Percentiles rank a stretch among this genome's conserved stretches.
Conservation (phyloP, 2,329 filamentous ascomycete genomes). For the Penicillium sp. region DNA sequence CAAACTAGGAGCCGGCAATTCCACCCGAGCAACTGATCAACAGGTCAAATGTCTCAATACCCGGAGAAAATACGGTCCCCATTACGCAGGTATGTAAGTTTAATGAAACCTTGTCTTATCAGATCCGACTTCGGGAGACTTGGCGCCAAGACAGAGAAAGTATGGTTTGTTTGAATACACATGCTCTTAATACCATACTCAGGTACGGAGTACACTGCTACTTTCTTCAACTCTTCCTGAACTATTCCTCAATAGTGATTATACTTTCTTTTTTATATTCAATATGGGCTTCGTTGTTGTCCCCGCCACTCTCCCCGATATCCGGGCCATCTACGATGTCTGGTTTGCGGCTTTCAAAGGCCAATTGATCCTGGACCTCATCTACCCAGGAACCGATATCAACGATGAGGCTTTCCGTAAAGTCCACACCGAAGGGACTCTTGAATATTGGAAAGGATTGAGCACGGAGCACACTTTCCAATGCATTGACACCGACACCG, state of each 20-base stretch:
- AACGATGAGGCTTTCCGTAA: conserved; percentile 36
- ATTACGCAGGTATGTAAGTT: neutral
- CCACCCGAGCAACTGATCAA: neutral
- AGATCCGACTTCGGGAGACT: conserved; percentile 6
- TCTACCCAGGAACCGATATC: conserved; percentile 33
- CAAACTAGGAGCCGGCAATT: neutral
- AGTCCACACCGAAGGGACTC: conserved; percentile 37
- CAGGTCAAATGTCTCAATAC: neutral
- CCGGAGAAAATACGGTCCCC: neutral
- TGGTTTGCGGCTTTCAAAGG: conserved; percentile 21
- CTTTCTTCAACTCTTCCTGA: neutral
- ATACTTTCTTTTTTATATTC: neutral
- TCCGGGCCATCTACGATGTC: conserved; percentile 17
- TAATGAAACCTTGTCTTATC: conserved; percentile 3
- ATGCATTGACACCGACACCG: conserved; percentile 35
- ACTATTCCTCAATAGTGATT: neutral
- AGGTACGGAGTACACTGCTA: neutral
- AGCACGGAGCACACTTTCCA: conserved; percentile 42
- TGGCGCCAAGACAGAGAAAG: neutral
- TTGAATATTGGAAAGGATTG: conserved; percentile 32
- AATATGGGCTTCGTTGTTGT: conserved; percentile 37
- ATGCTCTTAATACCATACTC: neutral
- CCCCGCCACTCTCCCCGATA: conserved; percentile 24
- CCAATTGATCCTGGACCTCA: conserved; percentile 36
- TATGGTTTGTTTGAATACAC: neutral